Percentiles rank a stretch among this genome's conserved stretches.
These are phyloP conservation scores for Backusella liffmaniae DNA, from an alignment of 192 early-diverging fungal genomes.

Conservation along the genomic window DNA sequence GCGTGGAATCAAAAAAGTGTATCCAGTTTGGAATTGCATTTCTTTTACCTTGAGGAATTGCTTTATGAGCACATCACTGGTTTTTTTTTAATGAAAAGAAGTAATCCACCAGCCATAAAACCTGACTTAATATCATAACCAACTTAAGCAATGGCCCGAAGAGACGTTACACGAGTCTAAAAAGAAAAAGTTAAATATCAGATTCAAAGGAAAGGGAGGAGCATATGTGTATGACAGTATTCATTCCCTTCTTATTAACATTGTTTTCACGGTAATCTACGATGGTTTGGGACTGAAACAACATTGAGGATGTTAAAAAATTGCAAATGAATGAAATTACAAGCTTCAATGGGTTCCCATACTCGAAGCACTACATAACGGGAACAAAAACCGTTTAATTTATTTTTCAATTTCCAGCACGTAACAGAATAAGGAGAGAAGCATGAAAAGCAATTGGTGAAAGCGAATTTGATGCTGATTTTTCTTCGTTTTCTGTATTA, in stretches of 20 bases:
- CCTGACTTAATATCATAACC: background rate
- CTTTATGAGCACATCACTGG: background rate
- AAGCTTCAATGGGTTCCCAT: background rate
- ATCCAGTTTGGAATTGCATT: background rate
- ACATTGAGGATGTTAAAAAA: background rate
- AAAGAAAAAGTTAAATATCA: background rate
- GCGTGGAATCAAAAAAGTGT: background rate
- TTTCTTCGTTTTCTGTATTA: too few species aligned
- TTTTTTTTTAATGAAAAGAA: background rate
- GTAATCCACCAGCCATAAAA: background rate
- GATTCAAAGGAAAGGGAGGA: background rate
- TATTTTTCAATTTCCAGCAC: background rate
- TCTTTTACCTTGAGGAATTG: background rate
- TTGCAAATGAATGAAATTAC: background rate
- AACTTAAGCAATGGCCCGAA: background rate
- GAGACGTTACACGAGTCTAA: background rate
- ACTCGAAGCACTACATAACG: background rate
- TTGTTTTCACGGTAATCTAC: background rate
- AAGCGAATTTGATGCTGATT: background rate
- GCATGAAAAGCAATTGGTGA: background rate
- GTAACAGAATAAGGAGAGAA: background rate
- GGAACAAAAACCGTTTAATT: background rate
- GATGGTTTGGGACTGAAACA: background rate
- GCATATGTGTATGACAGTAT: background rate
- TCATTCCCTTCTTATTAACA: background rate